Evolutionary conservation across 108 stramenopile genomes (phyloP).

Genomic region (Nitzschia sp.): DNA sequence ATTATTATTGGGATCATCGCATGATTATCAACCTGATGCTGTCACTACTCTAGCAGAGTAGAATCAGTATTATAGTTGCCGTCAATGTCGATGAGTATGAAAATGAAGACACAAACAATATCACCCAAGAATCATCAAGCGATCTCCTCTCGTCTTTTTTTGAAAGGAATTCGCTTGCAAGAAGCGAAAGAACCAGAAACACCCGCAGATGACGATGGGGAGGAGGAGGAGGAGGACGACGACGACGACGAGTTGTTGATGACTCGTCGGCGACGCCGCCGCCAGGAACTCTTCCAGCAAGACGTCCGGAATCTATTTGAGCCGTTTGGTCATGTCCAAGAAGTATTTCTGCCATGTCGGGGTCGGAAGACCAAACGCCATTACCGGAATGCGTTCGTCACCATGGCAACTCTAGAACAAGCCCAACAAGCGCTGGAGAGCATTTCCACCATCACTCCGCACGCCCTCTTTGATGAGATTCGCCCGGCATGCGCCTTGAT

Average conservation of each 20-base stretch:
- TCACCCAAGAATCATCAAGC: too few relatives aligned
- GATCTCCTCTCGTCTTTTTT: neutral
- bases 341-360: constrained; percentile 21
- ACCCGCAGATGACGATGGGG: too few relatives aligned
- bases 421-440: constrained; percentile 10
- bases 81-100: too few relatives aligned
- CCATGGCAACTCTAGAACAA: constrained; percentile 18
- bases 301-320: neutral
- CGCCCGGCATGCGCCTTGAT: neutral
- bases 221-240: neutral
- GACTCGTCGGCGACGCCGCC: neutral
- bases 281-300: neutral
- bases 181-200: too few relatives aligned
- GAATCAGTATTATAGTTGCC: too few relatives aligned
- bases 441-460: neutral
- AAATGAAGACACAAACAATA: too few relatives aligned
- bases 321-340: constrained; percentile 15
- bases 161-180: neutral
- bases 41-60: too few relatives aligned
- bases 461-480: neutral
- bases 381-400: constrained; percentile 21
- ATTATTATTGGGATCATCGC: too few relatives aligned
- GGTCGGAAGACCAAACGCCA: too few relatives aligned
- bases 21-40: too few relatives aligned
- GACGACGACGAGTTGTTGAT: neutral